Evolutionary conservation across 345 rosid genomes (phyloP).

Genomic region (Schrenkiella parvula): DNA sequence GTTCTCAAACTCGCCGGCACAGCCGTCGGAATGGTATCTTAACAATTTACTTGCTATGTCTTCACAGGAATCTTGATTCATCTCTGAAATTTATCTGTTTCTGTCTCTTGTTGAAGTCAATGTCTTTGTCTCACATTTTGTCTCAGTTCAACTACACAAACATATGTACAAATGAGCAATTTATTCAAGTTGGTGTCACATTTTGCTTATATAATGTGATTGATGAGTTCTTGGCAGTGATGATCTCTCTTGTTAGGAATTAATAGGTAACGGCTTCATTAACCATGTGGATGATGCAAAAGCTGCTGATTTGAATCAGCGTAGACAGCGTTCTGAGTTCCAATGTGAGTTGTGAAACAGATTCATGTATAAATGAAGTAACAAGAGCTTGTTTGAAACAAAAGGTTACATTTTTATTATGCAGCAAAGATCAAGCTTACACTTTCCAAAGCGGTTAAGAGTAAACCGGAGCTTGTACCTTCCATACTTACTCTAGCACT

Average conservation of each 20-base stretch:
- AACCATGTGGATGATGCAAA: slow-evolving; percentile 50
- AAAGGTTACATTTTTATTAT: slow-evolving; percentile 6
- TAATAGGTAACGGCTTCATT: slow-evolving; percentile 54
- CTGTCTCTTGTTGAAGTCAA: background rate
- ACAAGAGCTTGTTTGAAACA: background rate
- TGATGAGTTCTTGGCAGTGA: slow-evolving; percentile 62
- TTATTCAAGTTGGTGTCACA: too few relatives aligned
- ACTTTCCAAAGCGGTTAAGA: slow-evolving; percentile 50
- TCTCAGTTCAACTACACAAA: too few relatives aligned
- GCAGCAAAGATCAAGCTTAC: slow-evolving; percentile 64
- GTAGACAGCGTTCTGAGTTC: slow-evolving; percentile 84
- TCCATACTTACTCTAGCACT: slow-evolving; percentile 65
- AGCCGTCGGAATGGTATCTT: slow-evolving; percentile 58
- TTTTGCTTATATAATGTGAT: slow-evolving; percentile 17
- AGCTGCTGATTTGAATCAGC: slow-evolving; percentile 90
- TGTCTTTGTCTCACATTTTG: too few relatives aligned
- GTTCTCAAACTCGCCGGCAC: slow-evolving; percentile 54
- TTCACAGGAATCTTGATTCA: background rate
- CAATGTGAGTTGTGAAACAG: slow-evolving; percentile 44
- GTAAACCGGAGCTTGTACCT: slow-evolving; percentile 65
- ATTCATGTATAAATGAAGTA: background rate
- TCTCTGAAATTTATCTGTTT: background rate
- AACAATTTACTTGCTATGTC: background rate
- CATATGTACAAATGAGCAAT: too few relatives aligned
- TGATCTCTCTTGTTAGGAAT: slow-evolving; percentile 58